phyloP scores from a whole-genome alignment of 106 monocot genomes.

The Apostasia ramifera region DNA sequence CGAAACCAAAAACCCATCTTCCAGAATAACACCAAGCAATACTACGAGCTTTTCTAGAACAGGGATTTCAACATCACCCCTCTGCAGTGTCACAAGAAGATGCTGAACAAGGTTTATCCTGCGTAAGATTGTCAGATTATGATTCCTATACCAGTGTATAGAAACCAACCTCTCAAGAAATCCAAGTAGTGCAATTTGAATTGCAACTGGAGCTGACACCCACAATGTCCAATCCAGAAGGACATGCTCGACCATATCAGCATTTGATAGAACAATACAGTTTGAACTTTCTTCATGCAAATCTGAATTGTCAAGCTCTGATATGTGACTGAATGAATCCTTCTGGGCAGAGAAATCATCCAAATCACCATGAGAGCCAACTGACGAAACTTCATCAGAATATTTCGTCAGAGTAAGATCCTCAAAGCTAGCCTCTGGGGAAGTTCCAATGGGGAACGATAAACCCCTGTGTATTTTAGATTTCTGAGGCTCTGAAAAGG shows the following conservation, averaged over 20 bases:
- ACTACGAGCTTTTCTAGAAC: conserved; percentile 93
- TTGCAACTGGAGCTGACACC: conserved; percentile 91
- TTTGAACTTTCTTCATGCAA: conserved; percentile 48
- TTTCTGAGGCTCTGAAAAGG: conserved; percentile 67
- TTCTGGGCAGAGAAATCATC: conserved; percentile 74
- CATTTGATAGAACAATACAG: conserved; percentile 88
- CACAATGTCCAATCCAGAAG: conserved; percentile 96
- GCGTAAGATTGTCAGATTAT: conserved; percentile 88
- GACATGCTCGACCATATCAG: conserved; percentile 99
- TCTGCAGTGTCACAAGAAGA: conserved; percentile 88
- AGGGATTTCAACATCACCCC: conserved; percentile 92
- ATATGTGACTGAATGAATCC: conserved; percentile 82
- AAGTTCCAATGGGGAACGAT: conserved; percentile 29
- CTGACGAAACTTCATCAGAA: conserved; percentile 74
- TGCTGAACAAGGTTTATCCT: conserved; percentile 94
- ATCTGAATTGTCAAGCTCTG: conserved; percentile 78
- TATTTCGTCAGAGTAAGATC: conserved; percentile 66
- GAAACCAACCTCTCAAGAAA: conserved; percentile 98
- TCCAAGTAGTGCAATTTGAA: conserved; percentile 90
- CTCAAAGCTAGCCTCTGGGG: conserved; percentile 56
- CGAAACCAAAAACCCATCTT: conserved; percentile 95
- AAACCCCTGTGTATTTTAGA: conserved; percentile 23
- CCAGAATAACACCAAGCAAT: conserved; percentile 93
- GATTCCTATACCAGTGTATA: conserved; percentile 96
- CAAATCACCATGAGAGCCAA: conserved; percentile 83